Percentiles rank a stretch among this genome's conserved stretches.
phyloP scores from a whole-genome alignment of 2,329 filamentous ascomycete species.

The Sphaerostilbella broomeana region DNA sequence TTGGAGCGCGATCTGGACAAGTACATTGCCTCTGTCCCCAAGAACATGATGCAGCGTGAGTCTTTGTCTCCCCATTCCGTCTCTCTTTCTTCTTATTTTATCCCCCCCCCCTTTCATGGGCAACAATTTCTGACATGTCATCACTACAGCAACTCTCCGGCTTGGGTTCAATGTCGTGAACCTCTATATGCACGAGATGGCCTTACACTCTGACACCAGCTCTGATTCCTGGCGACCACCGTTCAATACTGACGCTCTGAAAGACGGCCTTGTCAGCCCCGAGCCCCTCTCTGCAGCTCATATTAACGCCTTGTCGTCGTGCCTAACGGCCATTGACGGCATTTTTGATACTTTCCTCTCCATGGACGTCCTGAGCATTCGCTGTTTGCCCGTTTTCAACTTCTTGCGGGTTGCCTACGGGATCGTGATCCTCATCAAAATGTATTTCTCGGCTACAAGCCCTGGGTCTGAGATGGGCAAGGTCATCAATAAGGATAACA shows the following conservation, averaged over 20 bases:
- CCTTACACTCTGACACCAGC: conserved; percentile 57
- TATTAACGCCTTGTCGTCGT: conserved; percentile 60
- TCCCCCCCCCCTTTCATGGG: too few relatives aligned
- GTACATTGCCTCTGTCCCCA: conserved; percentile 49
- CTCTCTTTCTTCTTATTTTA: background rate
- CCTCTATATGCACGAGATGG: conserved; percentile 71
- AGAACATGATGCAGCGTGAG: conserved; percentile 51
- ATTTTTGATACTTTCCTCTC: conserved; percentile 59
- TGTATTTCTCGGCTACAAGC: conserved; percentile 61
- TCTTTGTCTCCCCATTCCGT: conserved; percentile 25
- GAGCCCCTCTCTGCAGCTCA: conserved; percentile 45
- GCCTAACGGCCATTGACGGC: conserved; percentile 58
- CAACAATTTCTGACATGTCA: background rate
- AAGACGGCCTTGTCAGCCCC: conserved; percentile 35
- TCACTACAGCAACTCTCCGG: conserved; percentile 47
- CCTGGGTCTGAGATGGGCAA: conserved; percentile 61
- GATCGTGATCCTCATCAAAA: conserved; percentile 65
- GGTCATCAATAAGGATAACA: conserved; percentile 60
- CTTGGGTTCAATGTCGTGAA: conserved; percentile 60
- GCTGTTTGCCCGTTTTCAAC: conserved; percentile 62
- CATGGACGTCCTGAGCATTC: conserved; percentile 52
- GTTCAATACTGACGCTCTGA: conserved; percentile 39
- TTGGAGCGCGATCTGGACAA: conserved; percentile 59
- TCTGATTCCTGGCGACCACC: conserved; percentile 47
- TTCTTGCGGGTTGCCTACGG: conserved; percentile 68